These are phyloP conservation scores for Fusarium mangiferae DNA, from an alignment of 2,329 filamentous ascomycete genomes.

Conservation along the genomic window DNA sequence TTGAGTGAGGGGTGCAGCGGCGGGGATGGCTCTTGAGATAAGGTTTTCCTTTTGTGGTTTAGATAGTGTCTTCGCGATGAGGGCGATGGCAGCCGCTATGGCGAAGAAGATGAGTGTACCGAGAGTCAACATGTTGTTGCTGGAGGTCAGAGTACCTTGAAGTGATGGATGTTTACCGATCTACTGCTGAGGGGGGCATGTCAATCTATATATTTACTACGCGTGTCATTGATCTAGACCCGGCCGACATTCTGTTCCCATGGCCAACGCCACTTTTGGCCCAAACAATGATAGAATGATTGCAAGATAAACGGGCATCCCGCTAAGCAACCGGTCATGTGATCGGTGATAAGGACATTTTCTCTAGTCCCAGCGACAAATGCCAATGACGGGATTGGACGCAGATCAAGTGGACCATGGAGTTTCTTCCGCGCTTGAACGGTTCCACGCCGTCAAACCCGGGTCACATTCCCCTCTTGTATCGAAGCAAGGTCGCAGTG, in stretches of 20 bases:
- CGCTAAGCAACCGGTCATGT: slow-evolving; percentile 26
- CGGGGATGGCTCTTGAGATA: slow-evolving; percentile 21
- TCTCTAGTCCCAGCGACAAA: neutral
- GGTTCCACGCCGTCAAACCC: slow-evolving; percentile 26
- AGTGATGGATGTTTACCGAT: neutral
- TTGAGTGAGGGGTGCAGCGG: slow-evolving; percentile 22
- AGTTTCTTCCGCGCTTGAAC: slow-evolving; percentile 9
- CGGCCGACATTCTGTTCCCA: neutral
- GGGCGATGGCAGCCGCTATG: slow-evolving; percentile 4
- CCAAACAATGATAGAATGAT: neutral
- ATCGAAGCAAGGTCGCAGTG: neutral
- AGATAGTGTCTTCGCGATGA: slow-evolving; percentile 6
- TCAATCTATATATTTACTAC: slow-evolving; percentile 16
- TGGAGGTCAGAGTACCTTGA: neutral
- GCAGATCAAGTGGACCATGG: slow-evolving; percentile 8
- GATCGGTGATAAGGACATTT: slow-evolving; percentile 28
- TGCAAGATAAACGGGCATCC: slow-evolving; percentile 17
- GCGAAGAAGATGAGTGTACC: slow-evolving; percentile 13
- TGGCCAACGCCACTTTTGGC: slow-evolving; percentile 7
- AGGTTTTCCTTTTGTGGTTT: slow-evolving; percentile 22
- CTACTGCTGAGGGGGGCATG: neutral
- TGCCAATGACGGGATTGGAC: slow-evolving; percentile 16
- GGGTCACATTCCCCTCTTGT: slow-evolving; percentile 17
- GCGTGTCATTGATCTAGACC: neutral
- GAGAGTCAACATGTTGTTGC: slow-evolving; percentile 14